These are phyloP conservation scores for Neonectria punicea DNA, from an alignment of 2,329 filamentous ascomycete genomes.

Conservation along the genomic window DNA sequence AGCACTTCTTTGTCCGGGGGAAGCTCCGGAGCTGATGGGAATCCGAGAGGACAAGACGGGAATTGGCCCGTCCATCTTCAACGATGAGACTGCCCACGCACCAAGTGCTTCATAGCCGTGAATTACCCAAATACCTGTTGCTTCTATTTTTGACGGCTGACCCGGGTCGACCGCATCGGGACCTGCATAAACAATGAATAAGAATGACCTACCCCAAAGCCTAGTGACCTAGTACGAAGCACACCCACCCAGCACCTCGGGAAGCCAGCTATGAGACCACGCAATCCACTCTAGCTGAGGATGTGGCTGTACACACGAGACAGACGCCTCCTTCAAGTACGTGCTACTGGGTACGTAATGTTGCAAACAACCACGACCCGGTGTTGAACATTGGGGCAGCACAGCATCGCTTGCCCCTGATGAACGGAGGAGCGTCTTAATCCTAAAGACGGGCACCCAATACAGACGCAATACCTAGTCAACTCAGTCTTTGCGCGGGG, in stretches of 20 bases:
- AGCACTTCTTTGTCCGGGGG: not conserved
- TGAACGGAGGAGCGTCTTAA: not conserved
- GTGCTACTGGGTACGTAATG: not conserved
- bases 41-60: not conserved
- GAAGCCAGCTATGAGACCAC: slow-evolving; percentile 17
- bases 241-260: slow-evolving; percentile 2
- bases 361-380: not conserved
- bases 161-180: slow-evolving; percentile 7
- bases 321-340: slow-evolving; percentile 8
- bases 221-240: slow-evolving; percentile 1
- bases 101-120: not conserved
- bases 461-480: not conserved
- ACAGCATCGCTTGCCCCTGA: not conserved
- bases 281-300: slow-evolving; percentile 17
- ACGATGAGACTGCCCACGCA: not conserved
- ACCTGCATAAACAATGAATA: slow-evolving; percentile 17
- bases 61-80: not conserved
- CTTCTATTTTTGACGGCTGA: slow-evolving; percentile 6
- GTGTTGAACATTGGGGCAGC: not conserved
- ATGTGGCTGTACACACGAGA: slow-evolving; percentile 24
- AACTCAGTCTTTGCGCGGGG: not conserved
- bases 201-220: slow-evolving; percentile 13
- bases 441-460: not conserved
- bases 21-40: not conserved
- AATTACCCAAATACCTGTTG: not conserved